Conservation (phyloP, 768 basidiomycete genomes). For the Boletus reticulatus region DNA sequence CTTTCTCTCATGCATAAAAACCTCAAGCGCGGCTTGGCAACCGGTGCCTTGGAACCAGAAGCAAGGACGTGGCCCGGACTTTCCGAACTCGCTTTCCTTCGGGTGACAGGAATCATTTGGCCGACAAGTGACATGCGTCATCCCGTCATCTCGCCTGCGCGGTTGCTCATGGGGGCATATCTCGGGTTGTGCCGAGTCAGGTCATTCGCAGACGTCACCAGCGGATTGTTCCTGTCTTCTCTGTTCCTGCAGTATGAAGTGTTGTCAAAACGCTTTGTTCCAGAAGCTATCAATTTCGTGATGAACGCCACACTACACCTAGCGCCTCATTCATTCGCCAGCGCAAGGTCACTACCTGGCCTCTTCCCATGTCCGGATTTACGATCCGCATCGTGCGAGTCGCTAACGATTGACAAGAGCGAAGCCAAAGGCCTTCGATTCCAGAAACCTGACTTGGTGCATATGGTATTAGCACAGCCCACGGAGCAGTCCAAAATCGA, state of each 20-base stretch:
- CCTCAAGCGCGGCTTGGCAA: slow-evolving; percentile 75
- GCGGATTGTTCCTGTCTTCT: slow-evolving; percentile 87
- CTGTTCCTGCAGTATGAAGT: slow-evolving; percentile 82
- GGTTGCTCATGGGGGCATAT: slow-evolving; percentile 89
- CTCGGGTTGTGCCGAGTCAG: slow-evolving; percentile 82
- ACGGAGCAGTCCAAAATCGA: slow-evolving; percentile 71
- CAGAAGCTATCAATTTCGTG: slow-evolving; percentile 86
- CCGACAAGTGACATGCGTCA: slow-evolving; percentile 94
- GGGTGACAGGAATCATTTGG: slow-evolving; percentile 82
- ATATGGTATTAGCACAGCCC: slow-evolving; percentile 36
- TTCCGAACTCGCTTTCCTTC: slow-evolving; percentile 77
- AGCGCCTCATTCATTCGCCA: slow-evolving; percentile 56
- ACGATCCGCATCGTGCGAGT: slow-evolving; percentile 42
- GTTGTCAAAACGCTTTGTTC: slow-evolving; percentile 82
- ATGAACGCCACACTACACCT: slow-evolving; percentile 70
- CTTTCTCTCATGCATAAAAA: slow-evolving; percentile 93
- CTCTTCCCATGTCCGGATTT: slow-evolving; percentile 74
- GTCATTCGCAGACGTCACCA: slow-evolving; percentile 68
- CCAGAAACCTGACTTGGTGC: slow-evolving; percentile 46
- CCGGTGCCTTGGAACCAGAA: slow-evolving; percentile 54
- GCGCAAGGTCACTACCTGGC: slow-evolving; percentile 55
- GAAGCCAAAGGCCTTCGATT: slow-evolving; percentile 39
- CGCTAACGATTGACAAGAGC: slow-evolving; percentile 38
- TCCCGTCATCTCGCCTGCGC: slow-evolving; percentile 80
- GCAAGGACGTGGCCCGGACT: slow-evolving; percentile 88